Conservation (phyloP, 306 rosid species). For the Lathyrus tuberosus region DNA sequence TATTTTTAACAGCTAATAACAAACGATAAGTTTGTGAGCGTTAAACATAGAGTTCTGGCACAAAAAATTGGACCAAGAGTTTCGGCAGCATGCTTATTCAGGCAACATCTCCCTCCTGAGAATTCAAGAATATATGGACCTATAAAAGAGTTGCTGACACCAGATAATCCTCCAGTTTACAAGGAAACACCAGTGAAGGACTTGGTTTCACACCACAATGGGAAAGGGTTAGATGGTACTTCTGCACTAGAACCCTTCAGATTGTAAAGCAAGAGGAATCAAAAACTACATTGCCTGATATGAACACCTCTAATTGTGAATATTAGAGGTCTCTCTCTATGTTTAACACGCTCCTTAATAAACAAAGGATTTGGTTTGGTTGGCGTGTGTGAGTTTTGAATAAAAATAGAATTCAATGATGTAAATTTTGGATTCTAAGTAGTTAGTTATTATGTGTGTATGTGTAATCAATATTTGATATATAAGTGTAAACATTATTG, state of each 20-base stretch:
- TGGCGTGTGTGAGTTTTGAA: too few relatives aligned
- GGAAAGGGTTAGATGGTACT: slow-evolving; percentile 24
- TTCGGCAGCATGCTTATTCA: slow-evolving; percentile 32
- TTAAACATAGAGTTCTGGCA: slow-evolving; percentile 30
- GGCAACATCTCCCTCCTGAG: slow-evolving; percentile 20
- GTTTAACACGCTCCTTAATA: too few relatives aligned
- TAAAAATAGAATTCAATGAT: too few relatives aligned
- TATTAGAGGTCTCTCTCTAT: too few relatives aligned
- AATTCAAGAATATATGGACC: slow-evolving; percentile 31
- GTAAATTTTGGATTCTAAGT: too few relatives aligned
- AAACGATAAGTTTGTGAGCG: slow-evolving; percentile 18
- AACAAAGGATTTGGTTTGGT: too few relatives aligned
- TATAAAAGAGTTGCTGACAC: slow-evolving; percentile 22
- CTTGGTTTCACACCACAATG: not conserved
- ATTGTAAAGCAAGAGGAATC: not conserved
- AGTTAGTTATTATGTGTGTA: not conserved
- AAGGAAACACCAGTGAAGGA: slow-evolving; percentile 8
- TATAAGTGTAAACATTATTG: not conserved
- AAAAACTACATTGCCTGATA: not conserved
- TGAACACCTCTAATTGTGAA: not conserved
- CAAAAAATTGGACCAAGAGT: slow-evolving; percentile 24
- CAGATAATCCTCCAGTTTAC: slow-evolving; percentile 31
- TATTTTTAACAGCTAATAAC: slow-evolving; percentile 29
- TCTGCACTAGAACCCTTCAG: slow-evolving; percentile 25
- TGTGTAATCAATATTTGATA: slow-evolving; percentile 6